Percentiles rank a stretch among this genome's conserved stretches.
Evolutionary conservation across 495 filamentous ascomycete genomes (phyloP).

Genomic region (Penicillium alfredii): DNA sequence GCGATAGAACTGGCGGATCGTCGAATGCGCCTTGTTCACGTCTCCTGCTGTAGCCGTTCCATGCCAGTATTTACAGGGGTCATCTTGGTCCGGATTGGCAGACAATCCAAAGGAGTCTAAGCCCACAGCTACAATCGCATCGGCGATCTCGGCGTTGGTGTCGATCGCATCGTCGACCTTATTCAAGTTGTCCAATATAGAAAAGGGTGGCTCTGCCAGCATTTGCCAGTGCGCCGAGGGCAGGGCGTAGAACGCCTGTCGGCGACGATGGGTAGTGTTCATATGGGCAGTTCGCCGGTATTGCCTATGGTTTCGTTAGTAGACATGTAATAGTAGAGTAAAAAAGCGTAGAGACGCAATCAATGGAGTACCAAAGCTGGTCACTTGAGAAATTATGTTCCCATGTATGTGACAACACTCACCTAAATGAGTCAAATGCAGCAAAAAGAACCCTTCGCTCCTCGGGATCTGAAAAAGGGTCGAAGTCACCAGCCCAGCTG

Average conservation of each 20-base stretch:
- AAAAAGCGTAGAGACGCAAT: no score
- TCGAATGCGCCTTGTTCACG: constrained; percentile 84
- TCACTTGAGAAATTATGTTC: background rate
- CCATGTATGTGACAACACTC: constrained; percentile 30
- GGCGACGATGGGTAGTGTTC: constrained; percentile 81
- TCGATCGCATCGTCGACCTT: constrained; percentile 85
- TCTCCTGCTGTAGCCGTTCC: constrained; percentile 61
- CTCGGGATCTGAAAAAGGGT: constrained; percentile 62
- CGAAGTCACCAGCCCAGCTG: constrained; percentile 54
- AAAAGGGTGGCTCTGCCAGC: constrained; percentile 74
- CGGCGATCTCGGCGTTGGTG: constrained; percentile 74
- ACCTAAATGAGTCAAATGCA: constrained; percentile 82
- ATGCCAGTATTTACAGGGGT: constrained; percentile 51
- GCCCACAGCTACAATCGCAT: constrained; percentile 62
- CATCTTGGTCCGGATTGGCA: constrained; percentile 23
- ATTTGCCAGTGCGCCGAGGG: constrained; percentile 74
- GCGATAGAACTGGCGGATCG: constrained; percentile 86
- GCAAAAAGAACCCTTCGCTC: constrained; percentile 70
- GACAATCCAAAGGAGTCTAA: constrained; percentile 58
- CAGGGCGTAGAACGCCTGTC: constrained; percentile 88
- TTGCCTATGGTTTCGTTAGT: constrained; percentile 61
- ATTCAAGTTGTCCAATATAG: constrained; percentile 67
- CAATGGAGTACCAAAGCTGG: background rate
- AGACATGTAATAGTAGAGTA: no score
- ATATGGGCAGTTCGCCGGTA: constrained; percentile 78